Evolutionary conservation across 2,329 filamentous ascomycete species (phyloP).

Genomic region (Claviceps digitariae): DNA sequence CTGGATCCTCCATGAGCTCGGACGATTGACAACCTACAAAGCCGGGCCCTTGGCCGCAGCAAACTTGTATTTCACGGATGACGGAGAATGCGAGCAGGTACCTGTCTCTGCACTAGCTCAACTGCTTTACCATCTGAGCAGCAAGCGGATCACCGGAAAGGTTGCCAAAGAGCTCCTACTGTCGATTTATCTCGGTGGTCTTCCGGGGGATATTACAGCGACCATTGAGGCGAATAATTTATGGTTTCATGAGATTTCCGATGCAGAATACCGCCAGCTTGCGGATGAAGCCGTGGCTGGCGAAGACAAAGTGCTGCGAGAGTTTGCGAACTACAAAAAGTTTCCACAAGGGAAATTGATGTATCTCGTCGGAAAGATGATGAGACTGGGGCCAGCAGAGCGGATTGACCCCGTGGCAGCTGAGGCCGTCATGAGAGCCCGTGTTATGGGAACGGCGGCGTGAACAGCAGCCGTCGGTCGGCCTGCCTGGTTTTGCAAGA

Average conservation of each 20-base stretch:
- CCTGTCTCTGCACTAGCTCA: slow-evolving; percentile 34
- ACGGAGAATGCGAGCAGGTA: slow-evolving; percentile 34
- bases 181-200: slow-evolving; percentile 33
- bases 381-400: slow-evolving; percentile 38
- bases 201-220: slow-evolving; percentile 28
- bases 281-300: slow-evolving; percentile 30
- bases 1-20: slow-evolving; percentile 65
- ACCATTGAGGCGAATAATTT: slow-evolving; percentile 33
- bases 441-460: slow-evolving; percentile 10
- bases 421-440: slow-evolving; percentile 29
- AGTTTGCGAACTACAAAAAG: slow-evolving; percentile 29
- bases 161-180: slow-evolving; percentile 46
- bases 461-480: neutral
- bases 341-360: slow-evolving; percentile 46
- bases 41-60: slow-evolving; percentile 18
- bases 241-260: slow-evolving; percentile 40
- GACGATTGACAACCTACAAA: slow-evolving; percentile 47
- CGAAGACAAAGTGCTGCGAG: slow-evolving; percentile 31
- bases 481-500: neutral
- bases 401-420: slow-evolving; percentile 40
- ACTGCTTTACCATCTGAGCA: slow-evolving; percentile 34
- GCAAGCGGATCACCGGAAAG: slow-evolving; percentile 37
- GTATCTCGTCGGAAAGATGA: slow-evolving; percentile 47
- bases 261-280: slow-evolving; percentile 33
- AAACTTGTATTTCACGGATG: slow-evolving; percentile 24